These are phyloP conservation scores for Corymbia citriodora DNA, from an alignment of 441 rosid genomes.

Conservation along the genomic window DNA sequence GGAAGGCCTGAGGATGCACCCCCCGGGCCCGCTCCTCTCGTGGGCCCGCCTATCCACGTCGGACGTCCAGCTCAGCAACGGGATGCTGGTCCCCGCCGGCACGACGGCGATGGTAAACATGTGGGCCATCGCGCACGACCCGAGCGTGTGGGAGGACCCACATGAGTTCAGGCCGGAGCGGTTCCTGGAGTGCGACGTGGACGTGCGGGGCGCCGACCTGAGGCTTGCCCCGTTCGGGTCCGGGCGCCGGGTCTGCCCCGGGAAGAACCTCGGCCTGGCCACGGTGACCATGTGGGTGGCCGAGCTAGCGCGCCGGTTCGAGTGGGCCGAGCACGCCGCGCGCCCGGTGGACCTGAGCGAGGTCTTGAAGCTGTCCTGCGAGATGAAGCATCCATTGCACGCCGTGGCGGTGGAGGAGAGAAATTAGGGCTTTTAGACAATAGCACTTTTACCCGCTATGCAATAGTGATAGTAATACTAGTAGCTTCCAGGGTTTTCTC, in stretches of 20 bases:
- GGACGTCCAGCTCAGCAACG: constrained; percentile 8
- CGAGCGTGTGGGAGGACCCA: constrained; percentile 2
- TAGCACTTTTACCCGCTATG: accelerated
- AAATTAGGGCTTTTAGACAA: neutral
- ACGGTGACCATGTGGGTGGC: constrained; percentile 7
- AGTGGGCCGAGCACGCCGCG: neutral
- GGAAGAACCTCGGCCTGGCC: constrained; percentile 9
- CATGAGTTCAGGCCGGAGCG: constrained; percentile 1
- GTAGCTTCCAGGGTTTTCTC: neutral
- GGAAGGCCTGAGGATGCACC: constrained; percentile 10
- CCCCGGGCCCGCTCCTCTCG: constrained; percentile 13
- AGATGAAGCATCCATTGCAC: constrained; percentile 12
- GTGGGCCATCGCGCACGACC: constrained; percentile 15
- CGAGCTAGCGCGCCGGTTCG: neutral
- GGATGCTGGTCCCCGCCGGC: constrained; percentile 12
- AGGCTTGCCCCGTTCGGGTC: constrained; percentile 12
- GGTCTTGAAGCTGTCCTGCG: constrained; percentile 9
- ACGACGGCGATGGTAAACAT: constrained; percentile 15
- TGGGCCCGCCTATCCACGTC: constrained; percentile 15
- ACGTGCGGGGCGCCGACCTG: constrained; percentile 10
- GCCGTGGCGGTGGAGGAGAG: neutral
- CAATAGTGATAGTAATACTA: no score
- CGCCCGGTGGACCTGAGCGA: constrained; percentile 3
- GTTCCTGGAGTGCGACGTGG: constrained; percentile 1
- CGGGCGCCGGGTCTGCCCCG: constrained; percentile 13